These are phyloP conservation scores for Diplotaxis tenuifolia DNA, from an alignment of 345 rosid genomes.

Conservation along the genomic window DNA sequence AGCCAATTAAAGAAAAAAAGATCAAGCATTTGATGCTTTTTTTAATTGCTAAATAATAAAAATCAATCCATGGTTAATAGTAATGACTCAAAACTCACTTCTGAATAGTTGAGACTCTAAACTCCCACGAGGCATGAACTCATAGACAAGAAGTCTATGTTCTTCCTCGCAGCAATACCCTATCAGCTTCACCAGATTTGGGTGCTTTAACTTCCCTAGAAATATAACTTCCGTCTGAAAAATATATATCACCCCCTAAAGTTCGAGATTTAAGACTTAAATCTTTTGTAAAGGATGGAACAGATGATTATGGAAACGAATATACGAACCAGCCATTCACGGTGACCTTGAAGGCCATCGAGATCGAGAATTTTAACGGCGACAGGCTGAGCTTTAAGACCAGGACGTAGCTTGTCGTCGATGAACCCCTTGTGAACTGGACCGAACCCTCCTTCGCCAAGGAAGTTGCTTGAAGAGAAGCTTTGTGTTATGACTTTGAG, in stretches of 20 bases:
- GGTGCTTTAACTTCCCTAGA: constrained; percentile 75
- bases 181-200: constrained; percentile 78
- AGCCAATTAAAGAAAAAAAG: too few species aligned
- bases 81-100: constrained; percentile 44
- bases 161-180: constrained; percentile 83
- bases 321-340: constrained; percentile 80
- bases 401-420: constrained; percentile 71
- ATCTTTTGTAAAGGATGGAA: not conserved
- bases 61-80: not conserved
- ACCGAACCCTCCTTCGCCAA: constrained; percentile 94
- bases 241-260: not conserved
- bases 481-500: constrained; percentile 72
- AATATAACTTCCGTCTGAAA: constrained; percentile 75
- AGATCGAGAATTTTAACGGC: constrained; percentile 79
- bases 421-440: constrained; percentile 86
- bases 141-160: constrained; percentile 75
- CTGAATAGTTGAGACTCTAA: constrained; percentile 83
- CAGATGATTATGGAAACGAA: not conserved
- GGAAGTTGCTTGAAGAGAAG: constrained; percentile 65
- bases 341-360: constrained; percentile 83
- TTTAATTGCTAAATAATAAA: too few species aligned
- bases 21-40: too few species aligned
- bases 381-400: constrained; percentile 77
- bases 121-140: constrained; percentile 93
- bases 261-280: not conserved